Evolutionary conservation across 2,329 filamentous ascomycete species (phyloP).

Genomic region (Ophiostoma tasmaniense): DNA sequence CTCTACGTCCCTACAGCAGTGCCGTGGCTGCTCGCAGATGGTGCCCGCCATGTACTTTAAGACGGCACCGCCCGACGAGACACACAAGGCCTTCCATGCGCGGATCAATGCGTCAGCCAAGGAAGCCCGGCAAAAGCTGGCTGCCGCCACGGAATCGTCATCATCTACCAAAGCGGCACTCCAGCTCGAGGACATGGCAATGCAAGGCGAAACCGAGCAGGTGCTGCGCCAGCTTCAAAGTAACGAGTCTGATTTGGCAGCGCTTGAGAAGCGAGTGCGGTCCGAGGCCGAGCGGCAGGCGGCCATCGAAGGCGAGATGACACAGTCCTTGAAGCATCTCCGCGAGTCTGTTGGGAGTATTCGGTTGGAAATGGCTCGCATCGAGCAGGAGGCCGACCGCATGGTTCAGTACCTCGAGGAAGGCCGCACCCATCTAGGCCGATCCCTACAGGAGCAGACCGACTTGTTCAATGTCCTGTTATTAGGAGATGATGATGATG

Average conservation of each 20-base stretch:
- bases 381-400: constrained; percentile 21
- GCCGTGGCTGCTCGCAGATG: constrained; percentile 15
- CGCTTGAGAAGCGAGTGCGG: constrained; percentile 57
- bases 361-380: constrained; percentile 19
- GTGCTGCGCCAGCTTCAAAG: constrained; percentile 35
- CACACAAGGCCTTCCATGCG: constrained; percentile 19
- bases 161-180: not conserved
- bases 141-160: not conserved
- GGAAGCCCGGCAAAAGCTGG: constrained; percentile 11
- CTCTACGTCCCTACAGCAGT: constrained; percentile 7
- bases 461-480: constrained; percentile 18
- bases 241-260: constrained; percentile 51
- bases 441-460: constrained; percentile 21
- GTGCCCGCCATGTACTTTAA: constrained; percentile 17
- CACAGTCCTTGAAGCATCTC: constrained; percentile 17
- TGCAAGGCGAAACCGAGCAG: constrained; percentile 32
- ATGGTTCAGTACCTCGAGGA: constrained; percentile 18
- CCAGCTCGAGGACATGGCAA: not conserved
- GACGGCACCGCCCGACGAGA: constrained; percentile 13
- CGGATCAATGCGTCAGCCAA: constrained; percentile 13
- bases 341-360: constrained; percentile 20
- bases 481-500: constrained; percentile 6
- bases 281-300: constrained; percentile 18
- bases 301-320: constrained; percentile 17
- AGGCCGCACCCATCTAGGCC: constrained; percentile 14